Evolutionary conservation across 2,329 filamentous ascomycete species (phyloP), one percentile per base, ranked within the genome.

Genomic region (Colletotrichum somersetense): DNA sequence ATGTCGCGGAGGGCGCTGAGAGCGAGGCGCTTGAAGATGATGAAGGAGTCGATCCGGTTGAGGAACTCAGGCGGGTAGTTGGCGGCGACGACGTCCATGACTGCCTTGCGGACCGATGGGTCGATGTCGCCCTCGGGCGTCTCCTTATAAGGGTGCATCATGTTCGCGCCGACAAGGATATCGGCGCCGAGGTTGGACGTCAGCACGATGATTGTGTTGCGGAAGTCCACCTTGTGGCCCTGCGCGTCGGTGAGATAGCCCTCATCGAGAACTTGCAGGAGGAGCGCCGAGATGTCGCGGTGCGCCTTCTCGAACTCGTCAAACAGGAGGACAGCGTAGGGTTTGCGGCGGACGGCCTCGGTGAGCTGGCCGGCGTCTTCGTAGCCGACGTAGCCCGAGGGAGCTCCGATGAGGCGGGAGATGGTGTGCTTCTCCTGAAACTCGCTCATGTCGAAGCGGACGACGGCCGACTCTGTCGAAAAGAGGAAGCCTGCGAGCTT

Each of bases 281-380:
- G 88, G 3, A 99, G 86, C 0, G 95, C 92, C 0, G 94, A 97
- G 75, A 98, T 98, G 77, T 99, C 96, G 66, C 94, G 92, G 79
- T 98, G 96, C 0, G 96, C 96, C 80, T 99, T 98, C 80, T 99
- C 96, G 77, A 98, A 98, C 80, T 98, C 96, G 80, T 99, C 96
- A 77, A 99, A 97, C 1, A 99, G 87, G 0, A 99, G 87, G 0
- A 99, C 94, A 0, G 96, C 95, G 76, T 98, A 98, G 0, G 96
- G 96, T 81, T 98, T 98, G 72, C 96, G 89, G 68, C 96, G 90
- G 3, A 99, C 95, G 5, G 96, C 95, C 83, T 99, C 96, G 0
- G 96, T 98, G 14, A 99, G 88, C 82, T 98, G 96, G 0, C 96
- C 96, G 5, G 96, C 95, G 78, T 98, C 96, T 58, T 99, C 96